Percentiles rank a stretch among this genome's conserved stretches.
phyloP scores from a whole-genome alignment of 306 rosid genomes.

The Cercis canadensis region DNA sequence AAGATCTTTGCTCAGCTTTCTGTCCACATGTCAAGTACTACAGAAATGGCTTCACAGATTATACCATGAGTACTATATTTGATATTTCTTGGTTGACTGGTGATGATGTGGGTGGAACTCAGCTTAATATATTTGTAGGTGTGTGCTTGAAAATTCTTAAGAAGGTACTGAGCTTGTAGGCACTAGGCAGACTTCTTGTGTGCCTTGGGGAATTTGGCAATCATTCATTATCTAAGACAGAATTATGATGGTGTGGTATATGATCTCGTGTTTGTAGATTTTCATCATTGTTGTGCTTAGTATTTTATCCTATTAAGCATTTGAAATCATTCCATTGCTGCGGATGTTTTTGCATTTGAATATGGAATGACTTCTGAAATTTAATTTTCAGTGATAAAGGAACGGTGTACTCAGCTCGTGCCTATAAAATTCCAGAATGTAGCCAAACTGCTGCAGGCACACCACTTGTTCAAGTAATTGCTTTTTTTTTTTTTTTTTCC shows the following conservation, averaged over 20 bases:
- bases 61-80: no score
- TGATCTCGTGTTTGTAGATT: constrained; percentile 8
- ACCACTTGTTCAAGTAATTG: constrained; percentile 81
- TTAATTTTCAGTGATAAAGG: constrained; percentile 79
- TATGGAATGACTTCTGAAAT: constrained; percentile 25
- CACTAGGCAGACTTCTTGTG: no score
- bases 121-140: no score
- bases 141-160: no score
- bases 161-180: no score
- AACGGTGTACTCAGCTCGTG: constrained; percentile 93
- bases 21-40: no score
- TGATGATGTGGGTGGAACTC: no score
- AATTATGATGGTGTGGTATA: neutral
- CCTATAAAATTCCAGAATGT: constrained; percentile 93
- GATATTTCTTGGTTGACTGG: no score
- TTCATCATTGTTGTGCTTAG: neutral
- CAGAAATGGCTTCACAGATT: no score
- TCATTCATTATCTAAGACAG: constrained; percentile 2
- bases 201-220: no score
- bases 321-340: constrained; percentile 20
- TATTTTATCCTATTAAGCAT: constrained; percentile 13
- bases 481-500: neutral
- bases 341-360: constrained; percentile 23
- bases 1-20: no score
- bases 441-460: constrained; percentile 92